Evolutionary conservation across 2,329 filamentous ascomycete species (phyloP), one percentile per base, ranked within the genome.

Genomic region (Waltergamsia citrina): DNA sequence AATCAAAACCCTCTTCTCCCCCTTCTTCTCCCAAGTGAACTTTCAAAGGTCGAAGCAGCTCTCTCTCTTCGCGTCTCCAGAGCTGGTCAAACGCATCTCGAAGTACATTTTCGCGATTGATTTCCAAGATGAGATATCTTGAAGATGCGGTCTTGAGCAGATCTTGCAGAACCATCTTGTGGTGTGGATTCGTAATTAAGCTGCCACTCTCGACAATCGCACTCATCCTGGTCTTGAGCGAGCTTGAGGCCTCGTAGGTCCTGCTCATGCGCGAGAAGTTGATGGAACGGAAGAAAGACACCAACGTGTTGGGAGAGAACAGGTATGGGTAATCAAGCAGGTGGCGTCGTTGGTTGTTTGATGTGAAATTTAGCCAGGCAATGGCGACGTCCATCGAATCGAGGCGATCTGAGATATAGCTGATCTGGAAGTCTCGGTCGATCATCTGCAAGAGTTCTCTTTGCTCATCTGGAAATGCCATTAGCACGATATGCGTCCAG

Each of bases 1-100:
- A 86, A 54, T 98, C 92, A 22, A 93, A 76, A 0, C 92, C 92
- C 52, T 93, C 80, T 54, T 96, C 92, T 20, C 86, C 85, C 34
- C 69, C 68, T 22, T 85, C 79, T 50, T 86, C 81, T 4, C 87
- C 87, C 37, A 96, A 74, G 33, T 85, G 80, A 7, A 98, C 81
- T 48, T 94, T 94, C 22, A 98, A 61, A 1, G 92, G 92, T 18
- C 86, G 76, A 48, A 90, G 64, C 4, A 96, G 63, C 57, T 95
- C 86, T 23, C 83, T 71, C 48, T 78, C 76, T 54, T 95, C 81
- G 23, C 87, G 74, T 35, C 85, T 77, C 85, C 90, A 95, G 3
- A 98, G 65, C 51, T 95, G 86, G 53, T 95, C 79, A 41, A 95
- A 81, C 0, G 83, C 72, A 63, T 94, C 78, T 37, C 71, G 55